Conservation (phyloP, 2,329 filamentous ascomycete genomes). For the Fusarium compactum region DNA sequence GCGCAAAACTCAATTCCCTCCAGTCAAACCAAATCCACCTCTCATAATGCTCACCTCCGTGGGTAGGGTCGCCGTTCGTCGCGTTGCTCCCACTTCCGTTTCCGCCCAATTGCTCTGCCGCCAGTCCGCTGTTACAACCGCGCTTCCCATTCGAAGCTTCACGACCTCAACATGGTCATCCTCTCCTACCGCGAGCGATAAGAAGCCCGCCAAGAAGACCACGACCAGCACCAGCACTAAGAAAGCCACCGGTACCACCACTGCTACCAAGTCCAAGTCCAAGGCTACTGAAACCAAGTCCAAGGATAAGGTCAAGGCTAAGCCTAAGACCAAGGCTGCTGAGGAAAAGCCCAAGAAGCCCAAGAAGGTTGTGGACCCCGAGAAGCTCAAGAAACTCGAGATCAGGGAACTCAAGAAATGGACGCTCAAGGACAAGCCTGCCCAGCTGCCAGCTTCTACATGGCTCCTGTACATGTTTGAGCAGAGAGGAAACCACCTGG, state of each 20-base stretch:
- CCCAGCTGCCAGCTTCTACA: slow-evolving; percentile 45
- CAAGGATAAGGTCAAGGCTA: slow-evolving; percentile 46
- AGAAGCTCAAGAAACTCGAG: slow-evolving; percentile 50
- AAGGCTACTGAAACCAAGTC: slow-evolving; percentile 47
- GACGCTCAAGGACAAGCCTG: slow-evolving; percentile 58
- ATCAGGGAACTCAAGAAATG: slow-evolving; percentile 54
- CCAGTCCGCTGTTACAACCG: slow-evolving; percentile 30
- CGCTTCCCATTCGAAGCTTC: slow-evolving; percentile 49
- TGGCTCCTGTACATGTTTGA: slow-evolving; percentile 57
- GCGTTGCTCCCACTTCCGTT: slow-evolving; percentile 46
- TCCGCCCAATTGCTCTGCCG: slow-evolving; percentile 41
- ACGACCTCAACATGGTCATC: slow-evolving; percentile 48
- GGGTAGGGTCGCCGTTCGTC: slow-evolving; percentile 55
- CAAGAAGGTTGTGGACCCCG: slow-evolving; percentile 54
- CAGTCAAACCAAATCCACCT: neutral
- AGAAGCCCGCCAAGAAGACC: slow-evolving; percentile 40
- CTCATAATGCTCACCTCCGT: slow-evolving; percentile 58
- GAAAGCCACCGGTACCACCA: slow-evolving; percentile 38
- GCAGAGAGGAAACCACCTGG: slow-evolving; percentile 38
- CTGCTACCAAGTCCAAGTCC: slow-evolving; percentile 20
- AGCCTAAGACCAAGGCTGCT: slow-evolving; percentile 43
- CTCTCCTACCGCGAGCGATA: slow-evolving; percentile 41
- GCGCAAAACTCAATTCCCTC: neutral
- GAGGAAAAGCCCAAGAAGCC: slow-evolving; percentile 48
- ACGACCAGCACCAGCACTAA: slow-evolving; percentile 24